Base-by-base conservation (phyloP, 108 stramenopile species). In the Skeletonema potamos region DNA sequence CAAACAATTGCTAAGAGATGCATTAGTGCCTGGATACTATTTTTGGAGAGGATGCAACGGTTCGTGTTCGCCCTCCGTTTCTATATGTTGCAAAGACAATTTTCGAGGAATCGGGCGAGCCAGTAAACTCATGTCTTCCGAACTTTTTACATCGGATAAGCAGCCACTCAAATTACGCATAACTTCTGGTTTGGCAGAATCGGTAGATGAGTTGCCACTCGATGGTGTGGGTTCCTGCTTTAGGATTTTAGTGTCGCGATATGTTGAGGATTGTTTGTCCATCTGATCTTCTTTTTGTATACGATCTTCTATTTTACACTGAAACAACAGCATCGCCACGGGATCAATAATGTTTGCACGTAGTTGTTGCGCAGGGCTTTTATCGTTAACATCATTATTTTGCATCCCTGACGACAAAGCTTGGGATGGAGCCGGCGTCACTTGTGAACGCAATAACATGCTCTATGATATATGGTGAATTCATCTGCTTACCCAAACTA, bases 71-170 rank as follows among this genome's bases (percentile, higher is more conserved):
- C 2, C 39, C 10, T 10, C 39, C n/a, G 3, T 39, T 13, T 37
- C n/a, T n/a, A n/a, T 37, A 11, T 10, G 36, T 37, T 37, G 36
- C 28, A 34, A 20, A 32, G n/a, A 22, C 11, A 32, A 46, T 59
- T 74, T 74, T 27, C 73, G 44, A 4, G 74, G 66, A 39, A 75
- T 66, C 4, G 74, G 74, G 27, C 74, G 64, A 15, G 66, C 74
- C 13, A 75, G 58, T 26, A 51, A 29, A 37, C 36, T 75, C 48
- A 75, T 48, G 62, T 75, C 74, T 15, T 75, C 66, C 17, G 62
- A 34, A n/a, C 34, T 75, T 34, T 75, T 60, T 36, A 75, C 74
- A 67, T 75, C 74, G 15, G 17, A 61, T 32, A 75, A 66, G 33
- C 66, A 61, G 10, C 48, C 66, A 28, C 64, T 66, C 27, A 75